Evolutionary conservation across 352 stramenopile species (phyloP).

Genomic region (Phytophthora tentaculata): DNA sequence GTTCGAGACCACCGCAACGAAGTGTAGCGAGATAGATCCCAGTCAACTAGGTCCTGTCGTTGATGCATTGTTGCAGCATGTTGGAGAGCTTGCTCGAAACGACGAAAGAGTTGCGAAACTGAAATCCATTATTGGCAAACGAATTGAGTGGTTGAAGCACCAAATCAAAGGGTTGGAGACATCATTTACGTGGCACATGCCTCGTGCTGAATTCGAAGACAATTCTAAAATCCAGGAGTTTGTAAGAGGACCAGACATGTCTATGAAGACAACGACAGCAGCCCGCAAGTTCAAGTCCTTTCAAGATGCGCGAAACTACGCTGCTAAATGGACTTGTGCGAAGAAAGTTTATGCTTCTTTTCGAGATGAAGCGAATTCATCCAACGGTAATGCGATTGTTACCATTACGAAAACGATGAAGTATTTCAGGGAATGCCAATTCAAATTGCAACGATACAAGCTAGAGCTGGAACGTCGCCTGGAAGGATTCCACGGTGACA

Average conservation of each 20-base stretch:
- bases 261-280: neutral
- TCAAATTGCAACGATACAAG: too few relatives aligned
- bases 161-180: neutral
- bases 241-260: neutral
- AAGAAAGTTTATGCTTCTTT: too few relatives aligned
- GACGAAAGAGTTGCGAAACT: neutral
- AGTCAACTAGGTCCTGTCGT: neutral
- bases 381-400: too few relatives aligned
- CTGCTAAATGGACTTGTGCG: too few relatives aligned
- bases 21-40: neutral
- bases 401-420: too few relatives aligned
- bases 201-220: neutral
- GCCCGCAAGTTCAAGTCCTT: neutral
- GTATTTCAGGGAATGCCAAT: too few relatives aligned
- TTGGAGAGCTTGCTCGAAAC: neutral
- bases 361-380: too few relatives aligned
- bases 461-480: too few relatives aligned
- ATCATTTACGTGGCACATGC: neutral
- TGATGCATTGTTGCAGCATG: neutral
- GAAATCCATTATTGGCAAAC: neutral
- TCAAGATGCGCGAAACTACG: too few relatives aligned
- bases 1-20: neutral
- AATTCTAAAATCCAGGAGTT: neutral
- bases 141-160: neutral
- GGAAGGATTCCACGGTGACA: too few relatives aligned